Evolutionary conservation across 2,329 filamentous ascomycete genomes (phyloP).

Genomic region (Aspergillus unguis): DNA sequence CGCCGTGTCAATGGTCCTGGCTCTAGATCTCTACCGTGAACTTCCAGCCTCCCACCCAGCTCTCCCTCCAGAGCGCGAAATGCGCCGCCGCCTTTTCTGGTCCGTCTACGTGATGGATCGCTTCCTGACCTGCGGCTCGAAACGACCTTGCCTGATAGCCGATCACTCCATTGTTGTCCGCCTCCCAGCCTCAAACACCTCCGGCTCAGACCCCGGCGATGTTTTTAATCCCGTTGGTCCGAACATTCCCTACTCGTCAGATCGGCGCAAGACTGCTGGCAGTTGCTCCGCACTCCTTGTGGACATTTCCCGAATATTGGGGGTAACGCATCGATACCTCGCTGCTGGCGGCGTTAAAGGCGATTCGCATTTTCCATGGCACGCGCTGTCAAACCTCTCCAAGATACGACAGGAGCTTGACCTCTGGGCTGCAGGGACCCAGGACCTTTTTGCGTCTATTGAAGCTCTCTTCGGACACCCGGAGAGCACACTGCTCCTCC

Average conservation of each 20-base stretch:
- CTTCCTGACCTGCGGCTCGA: conserved; percentile 78
- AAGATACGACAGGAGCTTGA: conserved; percentile 83
- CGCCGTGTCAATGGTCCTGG: conserved; percentile 78
- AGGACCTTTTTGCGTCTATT: conserved; percentile 73
- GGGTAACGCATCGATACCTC: conserved; percentile 78
- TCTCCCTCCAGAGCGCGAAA: conserved; percentile 68
- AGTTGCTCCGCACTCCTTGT: conserved; percentile 79
- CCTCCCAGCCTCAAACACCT: conserved; percentile 64
- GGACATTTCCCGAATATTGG: conserved; percentile 77
- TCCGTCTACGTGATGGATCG: conserved; percentile 82
- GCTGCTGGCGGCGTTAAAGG: conserved; percentile 83
- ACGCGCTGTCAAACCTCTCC: conserved; percentile 77
- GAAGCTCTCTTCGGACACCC: conserved; percentile 72
- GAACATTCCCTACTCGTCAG: conserved; percentile 71
- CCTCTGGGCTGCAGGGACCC: conserved; percentile 77
- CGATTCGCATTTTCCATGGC: conserved; percentile 89
- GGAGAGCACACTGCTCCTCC: conserved; percentile 72
- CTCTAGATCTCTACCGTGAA: conserved; percentile 77
- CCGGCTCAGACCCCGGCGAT: conserved; percentile 65
- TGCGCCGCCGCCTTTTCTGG: conserved; percentile 79
- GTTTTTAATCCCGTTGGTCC: conserved; percentile 75
- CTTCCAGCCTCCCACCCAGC: conserved; percentile 60
- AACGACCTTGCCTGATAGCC: conserved; percentile 72
- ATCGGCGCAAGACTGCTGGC: conserved; percentile 69
- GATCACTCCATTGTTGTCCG: conserved; percentile 74